phyloP scores from a whole-genome alignment of 257 asterid species.

The Asclepias syriaca region DNA sequence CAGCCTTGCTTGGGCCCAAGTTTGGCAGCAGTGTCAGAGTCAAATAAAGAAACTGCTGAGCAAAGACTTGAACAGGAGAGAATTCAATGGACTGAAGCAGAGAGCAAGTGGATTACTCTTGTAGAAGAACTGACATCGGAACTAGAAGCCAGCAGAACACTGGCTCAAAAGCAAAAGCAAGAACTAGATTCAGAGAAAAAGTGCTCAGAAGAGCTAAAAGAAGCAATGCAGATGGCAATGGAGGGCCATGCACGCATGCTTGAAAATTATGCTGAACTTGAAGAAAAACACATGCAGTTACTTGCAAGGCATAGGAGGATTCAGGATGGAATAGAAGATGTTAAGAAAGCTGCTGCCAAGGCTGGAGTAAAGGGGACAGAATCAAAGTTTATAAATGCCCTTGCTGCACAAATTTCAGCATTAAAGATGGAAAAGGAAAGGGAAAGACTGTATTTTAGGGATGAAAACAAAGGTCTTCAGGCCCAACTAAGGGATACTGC shows the following conservation, averaged over 20 bases:
- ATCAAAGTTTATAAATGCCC: conserved; percentile 82
- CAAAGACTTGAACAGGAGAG: conserved; percentile 67
- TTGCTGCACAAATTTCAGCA: conserved; percentile 81
- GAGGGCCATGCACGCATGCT: conserved; percentile 99
- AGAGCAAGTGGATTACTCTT: conserved; percentile 81
- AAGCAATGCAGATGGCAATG: conserved; percentile 98
- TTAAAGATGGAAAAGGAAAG: conserved; percentile 79
- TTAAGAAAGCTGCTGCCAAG: conserved; percentile 90
- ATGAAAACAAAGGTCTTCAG: conserved; percentile 87
- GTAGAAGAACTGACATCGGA: conserved; percentile 75
- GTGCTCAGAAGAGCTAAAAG: conserved; percentile 90
- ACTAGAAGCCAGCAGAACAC: conserved; percentile 53
- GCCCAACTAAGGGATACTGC: conserved; percentile 95
- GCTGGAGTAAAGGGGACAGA: conserved; percentile 95
- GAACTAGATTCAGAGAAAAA: conserved; percentile 72
- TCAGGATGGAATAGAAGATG: conserved; percentile 84
- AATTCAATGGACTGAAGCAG: conserved; percentile 78
- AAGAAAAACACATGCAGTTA: conserved; percentile 85
- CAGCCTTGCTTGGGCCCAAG: conserved; percentile 50
- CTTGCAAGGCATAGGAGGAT: conserved; percentile 74
- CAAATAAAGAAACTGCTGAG: conserved; percentile 48
- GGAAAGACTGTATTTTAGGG: conserved; percentile 74
- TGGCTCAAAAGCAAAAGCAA: conserved; percentile 60
- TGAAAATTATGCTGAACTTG: conserved; percentile 94
- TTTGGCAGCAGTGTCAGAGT: conserved; percentile 39